A percentile compares a stretch with the other conserved stretches of the same genome.
These are phyloP conservation scores for Flaveria bidentis DNA, from an alignment of 129 eudicot genomes.

Conservation along the genomic window DNA sequence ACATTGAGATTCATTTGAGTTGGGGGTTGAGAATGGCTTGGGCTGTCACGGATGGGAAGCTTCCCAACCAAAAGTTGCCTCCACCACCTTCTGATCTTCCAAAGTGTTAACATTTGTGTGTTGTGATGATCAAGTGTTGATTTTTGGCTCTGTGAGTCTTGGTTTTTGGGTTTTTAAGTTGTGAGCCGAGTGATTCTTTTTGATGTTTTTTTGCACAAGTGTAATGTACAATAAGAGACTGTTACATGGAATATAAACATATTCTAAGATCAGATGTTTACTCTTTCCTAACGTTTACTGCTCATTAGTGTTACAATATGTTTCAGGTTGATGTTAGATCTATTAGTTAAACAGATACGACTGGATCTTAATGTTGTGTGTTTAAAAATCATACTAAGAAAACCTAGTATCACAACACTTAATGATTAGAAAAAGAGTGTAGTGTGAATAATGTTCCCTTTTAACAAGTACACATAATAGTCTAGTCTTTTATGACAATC, in stretches of 20 bases:
- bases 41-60: conserved; percentile 52
- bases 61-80: conserved; percentile 45
- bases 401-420: too few species aligned
- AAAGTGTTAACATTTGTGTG: conserved; percentile 21
- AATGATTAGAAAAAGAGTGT: too few species aligned
- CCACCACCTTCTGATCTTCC: conserved; percentile 68
- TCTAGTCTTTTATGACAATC: too few species aligned
- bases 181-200: not conserved
- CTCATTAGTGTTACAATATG: too few species aligned
- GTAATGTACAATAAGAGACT: conserved; percentile 6
- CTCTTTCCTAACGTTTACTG: too few species aligned
- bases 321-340: too few species aligned
- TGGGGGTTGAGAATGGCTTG: conserved; percentile 63
- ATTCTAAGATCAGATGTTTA: too few species aligned
- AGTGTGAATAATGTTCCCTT: too few species aligned
- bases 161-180: not conserved
- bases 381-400: too few species aligned
- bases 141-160: not conserved
- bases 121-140: not conserved
- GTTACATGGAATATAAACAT: not conserved
- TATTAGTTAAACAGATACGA: too few species aligned
- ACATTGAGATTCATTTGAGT: conserved; percentile 50
- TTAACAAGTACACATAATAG: too few species aligned
- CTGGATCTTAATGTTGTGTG: too few species aligned
- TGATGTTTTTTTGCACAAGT: not conserved